Base-by-base conservation (phyloP, 2,329 filamentous ascomycete genomes). In the Chaetomium strumarium region DNA sequence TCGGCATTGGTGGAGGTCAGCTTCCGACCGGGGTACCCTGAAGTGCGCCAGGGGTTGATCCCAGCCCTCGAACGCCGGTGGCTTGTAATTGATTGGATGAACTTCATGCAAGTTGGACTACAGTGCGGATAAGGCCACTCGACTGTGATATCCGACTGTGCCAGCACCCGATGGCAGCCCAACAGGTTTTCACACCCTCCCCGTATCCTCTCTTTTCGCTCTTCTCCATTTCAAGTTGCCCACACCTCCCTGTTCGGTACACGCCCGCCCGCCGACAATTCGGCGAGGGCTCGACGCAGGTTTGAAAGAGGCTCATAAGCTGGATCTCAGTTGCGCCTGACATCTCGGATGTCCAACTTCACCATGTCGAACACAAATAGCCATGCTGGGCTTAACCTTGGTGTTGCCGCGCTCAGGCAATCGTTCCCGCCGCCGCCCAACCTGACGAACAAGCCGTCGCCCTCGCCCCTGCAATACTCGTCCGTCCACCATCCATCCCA, bases 381-480 rank as follows among this genome's bases (percentile, higher is more conserved):
- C 65, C 77, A 80, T 67, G 69, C 75, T 55, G 75, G 75, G 66
- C 71, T 81, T 60, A 70, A 70, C 61, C 81, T 79, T 58, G 70
- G 75, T 50, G 72, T 74, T 62, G 68, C 66, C 61, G 66, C 68
- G 64, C 61, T 79, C 55, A 70, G 78, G 66, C 76, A 78, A 55
- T 68, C 65, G 50, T 78, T 73, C 59, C 70, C 71, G 62, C 69
- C 74, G 51, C 69, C 72, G 61, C 69, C 74, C 54, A 74, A 72
- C 58, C 74, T 75, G 60, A 71, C 73, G 58, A 79, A 75, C 64
- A 80, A 81, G 64, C 75, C 77, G 56, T 78, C 78, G 29, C 75
- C 78, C 37, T 75, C 75, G 19, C 72, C 72, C 30, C 64, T 77
- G 57, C 77, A 79, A 58, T 72, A 77, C 61, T 74, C 76, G 55